phyloP scores from a whole-genome alignment of 257 asterid species.

The Penstemon newberryi region DNA sequence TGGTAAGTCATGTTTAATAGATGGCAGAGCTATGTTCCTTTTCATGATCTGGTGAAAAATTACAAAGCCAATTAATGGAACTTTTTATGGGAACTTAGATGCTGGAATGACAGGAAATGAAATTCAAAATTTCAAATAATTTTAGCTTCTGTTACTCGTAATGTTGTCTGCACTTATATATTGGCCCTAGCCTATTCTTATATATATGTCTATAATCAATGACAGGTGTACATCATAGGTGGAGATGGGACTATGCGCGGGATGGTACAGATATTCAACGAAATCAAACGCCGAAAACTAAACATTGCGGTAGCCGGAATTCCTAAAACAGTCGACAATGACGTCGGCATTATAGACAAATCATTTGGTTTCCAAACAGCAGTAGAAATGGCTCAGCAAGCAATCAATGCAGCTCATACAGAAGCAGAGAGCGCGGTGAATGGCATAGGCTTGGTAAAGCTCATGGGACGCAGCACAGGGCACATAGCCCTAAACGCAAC shows the following conservation, averaged over 20 bases:
- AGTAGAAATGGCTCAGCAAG: conserved; percentile 89
- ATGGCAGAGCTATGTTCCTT: too few species aligned
- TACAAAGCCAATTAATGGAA: too few species aligned
- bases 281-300: conserved; percentile 46
- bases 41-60: too few species aligned
- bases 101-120: too few species aligned
- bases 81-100: too few species aligned
- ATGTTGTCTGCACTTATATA: not conserved
- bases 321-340: conserved; percentile 85
- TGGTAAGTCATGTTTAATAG: too few species aligned
- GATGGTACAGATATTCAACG: conserved; percentile 56
- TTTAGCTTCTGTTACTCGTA: not conserved
- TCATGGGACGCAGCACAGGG: conserved; percentile 90
- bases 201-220: not conserved
- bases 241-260: conserved; percentile 94
- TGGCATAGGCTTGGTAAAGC: conserved; percentile 79
- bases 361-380: conserved; percentile 89
- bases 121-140: not conserved
- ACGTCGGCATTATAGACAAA: conserved; percentile 69
- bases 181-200: not conserved
- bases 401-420: conserved; percentile 70
- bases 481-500: conserved; percentile 81
- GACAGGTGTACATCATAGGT: conserved; percentile 71
- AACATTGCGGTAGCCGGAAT: conserved; percentile 64
- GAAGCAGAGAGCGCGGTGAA: conserved; percentile 83